A percentile compares a stretch with the other conserved stretches of the same genome.
Evolutionary conservation across 805 yeast species (phyloP).

Genomic region (Monosporozyma yasuniensis): DNA sequence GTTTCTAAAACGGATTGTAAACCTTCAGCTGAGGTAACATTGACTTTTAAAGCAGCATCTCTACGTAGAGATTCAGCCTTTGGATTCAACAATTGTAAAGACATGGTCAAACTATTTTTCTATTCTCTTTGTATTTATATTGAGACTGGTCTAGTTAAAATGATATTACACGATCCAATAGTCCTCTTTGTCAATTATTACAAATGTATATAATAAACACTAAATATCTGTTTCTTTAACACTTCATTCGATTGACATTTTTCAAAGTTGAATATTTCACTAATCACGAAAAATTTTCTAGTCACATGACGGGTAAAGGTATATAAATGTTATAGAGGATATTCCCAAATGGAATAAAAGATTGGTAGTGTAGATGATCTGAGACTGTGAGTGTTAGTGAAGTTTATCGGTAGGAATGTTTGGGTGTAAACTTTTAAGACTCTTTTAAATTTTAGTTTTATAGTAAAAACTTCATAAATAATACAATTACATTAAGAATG

Average conservation of each 20-base stretch:
- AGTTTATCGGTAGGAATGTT: too few relatives aligned
- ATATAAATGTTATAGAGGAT: too few relatives aligned
- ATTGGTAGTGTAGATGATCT: too few relatives aligned
- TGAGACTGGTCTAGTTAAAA: not conserved
- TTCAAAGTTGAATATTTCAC: not conserved
- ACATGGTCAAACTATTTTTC: slow-evolving; percentile 27
- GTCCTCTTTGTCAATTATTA: not conserved
- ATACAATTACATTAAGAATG: not conserved
- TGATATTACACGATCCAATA: not conserved
- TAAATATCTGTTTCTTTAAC: not conserved
- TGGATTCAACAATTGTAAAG: slow-evolving; percentile 85
- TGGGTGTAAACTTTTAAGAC: too few relatives aligned
- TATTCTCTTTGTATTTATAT: not conserved
- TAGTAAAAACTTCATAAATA: too few relatives aligned
- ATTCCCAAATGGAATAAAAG: too few relatives aligned
- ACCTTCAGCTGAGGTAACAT: slow-evolving; percentile 94
- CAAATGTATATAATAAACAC: not conserved
- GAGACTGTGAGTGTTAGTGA: too few relatives aligned
- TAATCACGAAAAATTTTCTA: not conserved
- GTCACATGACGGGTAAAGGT: not conserved
- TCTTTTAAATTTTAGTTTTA: too few relatives aligned
- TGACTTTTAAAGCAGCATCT: slow-evolving; percentile 90
- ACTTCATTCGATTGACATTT: not conserved
- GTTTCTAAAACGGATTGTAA: slow-evolving; percentile 85
- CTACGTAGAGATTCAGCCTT: slow-evolving; percentile 96